Conservation (phyloP, 2,329 filamentous ascomycete species). For the Aspergillus candidus region DNA sequence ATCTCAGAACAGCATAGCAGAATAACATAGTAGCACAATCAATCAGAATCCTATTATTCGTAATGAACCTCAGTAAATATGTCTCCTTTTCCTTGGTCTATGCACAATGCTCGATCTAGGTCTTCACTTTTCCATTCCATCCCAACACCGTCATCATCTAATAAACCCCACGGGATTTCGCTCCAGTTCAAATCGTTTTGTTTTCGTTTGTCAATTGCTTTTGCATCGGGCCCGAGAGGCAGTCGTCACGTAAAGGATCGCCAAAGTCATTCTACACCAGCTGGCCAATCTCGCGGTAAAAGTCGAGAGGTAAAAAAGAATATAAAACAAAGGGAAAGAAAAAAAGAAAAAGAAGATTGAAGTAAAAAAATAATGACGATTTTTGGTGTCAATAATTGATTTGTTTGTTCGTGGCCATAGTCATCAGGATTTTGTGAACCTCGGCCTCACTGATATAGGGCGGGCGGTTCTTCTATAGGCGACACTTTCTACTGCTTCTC, state of each 20-base stretch:
- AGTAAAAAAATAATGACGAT: constrained; percentile 8
- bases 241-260: not conserved
- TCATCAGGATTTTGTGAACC: constrained; percentile 14
- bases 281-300: constrained; percentile 5
- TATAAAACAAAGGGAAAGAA: constrained; percentile 2
- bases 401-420: constrained; percentile 20
- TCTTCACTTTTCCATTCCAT: no score
- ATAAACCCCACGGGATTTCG: no score
- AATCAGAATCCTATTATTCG: no score
- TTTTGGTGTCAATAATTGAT: constrained; percentile 13
- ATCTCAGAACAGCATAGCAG: no score
- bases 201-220: no score
- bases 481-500: constrained; percentile 33
- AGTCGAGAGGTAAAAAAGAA: constrained; percentile 1
- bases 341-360: constrained; percentile 3
- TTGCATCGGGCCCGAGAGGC: not conserved
- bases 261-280: constrained; percentile 10
- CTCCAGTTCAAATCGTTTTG: no score
- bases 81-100: no score
- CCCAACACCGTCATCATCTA: no score
- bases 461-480: not conserved
- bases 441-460: constrained; percentile 10
- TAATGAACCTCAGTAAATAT: no score
- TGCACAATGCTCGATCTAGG: no score
- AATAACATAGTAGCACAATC: no score